phyloP scores from a whole-genome alignment of 2,329 filamentous ascomycete species.

The Fusarium tanahbumbuense region DNA sequence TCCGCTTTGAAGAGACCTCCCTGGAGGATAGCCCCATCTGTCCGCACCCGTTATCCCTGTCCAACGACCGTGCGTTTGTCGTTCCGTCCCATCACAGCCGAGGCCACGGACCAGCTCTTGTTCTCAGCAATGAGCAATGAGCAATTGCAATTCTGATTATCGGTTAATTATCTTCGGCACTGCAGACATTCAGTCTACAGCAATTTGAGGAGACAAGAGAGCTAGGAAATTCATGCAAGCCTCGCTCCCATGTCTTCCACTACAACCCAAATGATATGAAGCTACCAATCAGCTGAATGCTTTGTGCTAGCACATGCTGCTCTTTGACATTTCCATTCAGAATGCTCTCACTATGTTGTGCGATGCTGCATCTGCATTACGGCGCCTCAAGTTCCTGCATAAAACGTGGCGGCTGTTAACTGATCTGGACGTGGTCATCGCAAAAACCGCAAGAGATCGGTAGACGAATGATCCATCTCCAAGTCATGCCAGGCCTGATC shows the following conservation, averaged over 20 bases:
- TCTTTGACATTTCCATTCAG: conserved; percentile 29
- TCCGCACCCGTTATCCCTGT: conserved; percentile 44
- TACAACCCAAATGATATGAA: neutral
- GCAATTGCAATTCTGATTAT: conserved; percentile 3
- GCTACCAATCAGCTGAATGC: conserved; percentile 14
- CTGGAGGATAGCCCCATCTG: conserved; percentile 13
- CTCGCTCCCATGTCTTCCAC: neutral
- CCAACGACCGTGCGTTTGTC: conserved; percentile 40
- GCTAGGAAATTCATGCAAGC: conserved; percentile 8
- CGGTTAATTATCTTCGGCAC: neutral
- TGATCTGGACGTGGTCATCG: conserved; percentile 37
- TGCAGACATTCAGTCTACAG: neutral
- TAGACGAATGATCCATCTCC: conserved; percentile 33
- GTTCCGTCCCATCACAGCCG: conserved; percentile 43
- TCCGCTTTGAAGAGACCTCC: conserved; percentile 31
- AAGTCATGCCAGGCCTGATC: conserved; percentile 28
- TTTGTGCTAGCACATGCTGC: conserved; percentile 22
- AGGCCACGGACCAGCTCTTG: conserved; percentile 48
- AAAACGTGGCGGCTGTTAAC: conserved; percentile 46
- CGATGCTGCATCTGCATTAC: conserved; percentile 33
- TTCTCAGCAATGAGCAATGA: conserved; percentile 23
- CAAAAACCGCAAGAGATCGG: conserved; percentile 24
- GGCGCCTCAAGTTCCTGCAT: conserved; percentile 46
- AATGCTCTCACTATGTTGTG: conserved; percentile 21
- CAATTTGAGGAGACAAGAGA: conserved; percentile 9